Evolutionary conservation across 345 rosid species (phyloP), one percentile per base, ranked within the genome.

Genomic region (Erodium maritimum): DNA sequence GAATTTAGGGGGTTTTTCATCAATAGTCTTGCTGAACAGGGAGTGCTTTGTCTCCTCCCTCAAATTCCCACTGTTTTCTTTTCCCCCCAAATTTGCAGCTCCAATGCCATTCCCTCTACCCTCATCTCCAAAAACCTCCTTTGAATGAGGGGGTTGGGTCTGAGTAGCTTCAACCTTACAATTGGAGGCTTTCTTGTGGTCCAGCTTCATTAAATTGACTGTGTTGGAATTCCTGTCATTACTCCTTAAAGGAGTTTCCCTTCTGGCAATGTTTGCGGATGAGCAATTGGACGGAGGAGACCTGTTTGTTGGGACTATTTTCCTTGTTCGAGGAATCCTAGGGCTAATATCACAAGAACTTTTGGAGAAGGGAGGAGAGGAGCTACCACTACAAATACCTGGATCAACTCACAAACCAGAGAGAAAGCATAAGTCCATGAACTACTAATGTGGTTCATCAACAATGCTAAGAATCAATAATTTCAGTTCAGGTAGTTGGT

Each of bases 381-480:
- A 80, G 62, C 75, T 81, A 55, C 67, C 67, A 56, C 54, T 60
- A 59, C 60, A 71, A 69, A 76, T 77, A 76, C 77, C 98, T 91
- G 83, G 67, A 52, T 54, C 75, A 70, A 72, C 50, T 17, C 54
- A 25, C 54, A 65, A 71, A 51, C 66, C 56, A 23, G 45, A 46
- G 56, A 55, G 51, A 60, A 52, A 62, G 53, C 2, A 7, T 42
- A 42, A 42, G 48, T 42, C 8, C 48, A 42, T 3, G 48, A 42
- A 29, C 48, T 7, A 3, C 2, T 3, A 2, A 42, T 11, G 3
- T 3, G 2, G 5, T 11, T 29, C 48, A 42, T 42, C 48, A 42
- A 14, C 48, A 42, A 42, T 10, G 48, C 48, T 42, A 42, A 42
- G 12, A 42, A 3, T 42, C 48, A 10, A 42, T 12, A 42, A 12